Evolutionary conservation across 2,329 filamentous ascomycete species (phyloP), one percentile per base, ranked within the genome.

Genomic region (Rhynchosporium secalis): DNA sequence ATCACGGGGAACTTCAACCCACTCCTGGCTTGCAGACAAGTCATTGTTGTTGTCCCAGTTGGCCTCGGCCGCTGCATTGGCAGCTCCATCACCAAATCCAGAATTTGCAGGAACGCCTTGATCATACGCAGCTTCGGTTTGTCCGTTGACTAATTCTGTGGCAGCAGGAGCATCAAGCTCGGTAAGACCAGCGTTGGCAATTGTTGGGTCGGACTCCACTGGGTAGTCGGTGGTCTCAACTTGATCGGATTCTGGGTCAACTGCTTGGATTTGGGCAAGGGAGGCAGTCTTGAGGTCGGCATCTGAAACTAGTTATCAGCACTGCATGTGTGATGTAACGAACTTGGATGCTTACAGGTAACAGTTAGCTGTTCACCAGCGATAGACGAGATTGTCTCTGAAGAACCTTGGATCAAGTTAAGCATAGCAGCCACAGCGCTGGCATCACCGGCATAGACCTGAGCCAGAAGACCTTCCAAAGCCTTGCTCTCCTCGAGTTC

Each of bases 401-500:
- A 81, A 31, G 85, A 81, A 40, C 89, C 90, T 62, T 91, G 81
- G 60, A 92, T 89, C 62, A 96, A 81, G 79, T 90, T 92, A 72
- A 91, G 77, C 78, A 92, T 92, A 61, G 89, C 85, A 59, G 84
- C 79, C 29, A 95, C 90, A 56, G 90, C 91, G 68, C 79, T 82
- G 66, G 90, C 84, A 71, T 94, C 90, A 52, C 91, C 91, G 51
- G 86, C 85, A 76, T 96, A 95, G 38, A 95, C 88, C 64, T 88
- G 83, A 52, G 92, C 80, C 62, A 96, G 80, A 40, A 91, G 86
- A 58, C 90, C 90, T 77, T 96, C 91, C 63, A 95, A 86, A 41
- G 90, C 91, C 76, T 87, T 86, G 76, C 87, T 91, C 78, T 94
- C 89, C 62, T 92, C 89, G 4, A 82, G 75, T 46, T 80, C 77